Base-by-base conservation (phyloP, 208 protist species). In the Crithidia expoeki region DNA sequence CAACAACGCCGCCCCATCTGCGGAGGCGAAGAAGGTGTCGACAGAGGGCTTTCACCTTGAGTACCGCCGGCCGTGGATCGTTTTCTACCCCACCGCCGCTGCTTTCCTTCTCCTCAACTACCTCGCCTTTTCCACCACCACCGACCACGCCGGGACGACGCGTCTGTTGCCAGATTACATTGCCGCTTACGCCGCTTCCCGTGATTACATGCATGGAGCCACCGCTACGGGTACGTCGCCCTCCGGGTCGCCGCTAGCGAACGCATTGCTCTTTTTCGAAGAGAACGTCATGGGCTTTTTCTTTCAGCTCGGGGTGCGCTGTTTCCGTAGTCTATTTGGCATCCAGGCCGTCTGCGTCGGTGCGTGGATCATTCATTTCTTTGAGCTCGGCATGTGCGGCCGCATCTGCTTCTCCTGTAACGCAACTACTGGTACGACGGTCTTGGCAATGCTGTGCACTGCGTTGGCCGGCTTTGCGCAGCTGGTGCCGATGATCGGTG, bases 41-140 rank as follows among this genome's bases (percentile, higher is more conserved):
- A 47, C 44, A 21, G 28, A 36, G 23, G 14, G 12, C 34, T 3
- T 19, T 17, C 64, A 58, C 23, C 62, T 90, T 1, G 25, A 58
- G 5, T 93, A 93, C 61, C 64, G 58, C 21, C 50, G 23, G 1
- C 87, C 87, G 42, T 75, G 59, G 69, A 2, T 51, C 17, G 25
- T 74, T 2, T 89, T 84, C 64, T 25, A 80, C 21, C 85, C 83
- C 0, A 71, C 65, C 19, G 66, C 78, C 2, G 17, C 79, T 14
- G 4, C 63, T n/a, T 86, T 94, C 61, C 2, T 86, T 21, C 63
- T 90, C n/a, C 44, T 94, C 30, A 94, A 84, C 64, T 89, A 88
- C 55, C 61, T 94, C 16, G 85, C 79, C 6, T 76, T 80, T 12
- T 38, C 60, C 34, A 74, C 65, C 0, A 79, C 68, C 3, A 59